Percentiles rank a stretch among this genome's conserved stretches.
These are phyloP conservation scores for Westerdykella aurantiaca DNA, from an alignment of 2,329 filamentous ascomycete species.

Conservation along the genomic window DNA sequence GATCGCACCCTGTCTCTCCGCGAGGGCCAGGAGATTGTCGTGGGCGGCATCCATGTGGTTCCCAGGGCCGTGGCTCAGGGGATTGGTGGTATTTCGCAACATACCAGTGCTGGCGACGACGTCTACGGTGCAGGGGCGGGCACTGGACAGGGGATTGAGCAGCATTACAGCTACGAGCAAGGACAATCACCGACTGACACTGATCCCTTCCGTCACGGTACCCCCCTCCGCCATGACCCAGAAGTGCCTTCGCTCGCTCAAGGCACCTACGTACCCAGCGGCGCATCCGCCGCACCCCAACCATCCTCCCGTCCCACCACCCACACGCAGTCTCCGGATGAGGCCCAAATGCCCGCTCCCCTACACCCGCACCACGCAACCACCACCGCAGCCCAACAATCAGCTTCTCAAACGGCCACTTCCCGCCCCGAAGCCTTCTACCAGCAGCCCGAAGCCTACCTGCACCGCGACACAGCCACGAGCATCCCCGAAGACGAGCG, in stretches of 20 bases:
- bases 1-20: conserved; percentile 81
- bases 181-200: conserved; percentile 52
- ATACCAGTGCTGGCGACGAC: conserved; percentile 41
- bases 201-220: conserved; percentile 49
- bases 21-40: conserved; percentile 78
- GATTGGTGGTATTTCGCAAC: conserved; percentile 44
- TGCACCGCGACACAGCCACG: conserved; percentile 19
- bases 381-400: conserved; percentile 16
- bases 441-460: conserved; percentile 34
- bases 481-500: conserved; percentile 29
- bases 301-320: background rate
- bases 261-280: conserved; percentile 32
- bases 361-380: conserved; percentile 15
- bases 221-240: conserved; percentile 21
- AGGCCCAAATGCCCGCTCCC: conserved; percentile 9
- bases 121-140: conserved; percentile 25
- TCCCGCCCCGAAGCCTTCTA: conserved; percentile 36
- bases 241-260: conserved; percentile 28
- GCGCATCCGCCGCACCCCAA: conserved; percentile 12
- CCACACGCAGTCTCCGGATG: conserved; percentile 7
- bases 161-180: conserved; percentile 48
- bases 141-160: conserved; percentile 33
- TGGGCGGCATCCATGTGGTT: conserved; percentile 91
- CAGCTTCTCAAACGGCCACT: conserved; percentile 11
- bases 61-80: conserved; percentile 77